phyloP scores from a whole-genome alignment of 352 stramenopile genomes.

The Phytophthora meadii region DNA sequence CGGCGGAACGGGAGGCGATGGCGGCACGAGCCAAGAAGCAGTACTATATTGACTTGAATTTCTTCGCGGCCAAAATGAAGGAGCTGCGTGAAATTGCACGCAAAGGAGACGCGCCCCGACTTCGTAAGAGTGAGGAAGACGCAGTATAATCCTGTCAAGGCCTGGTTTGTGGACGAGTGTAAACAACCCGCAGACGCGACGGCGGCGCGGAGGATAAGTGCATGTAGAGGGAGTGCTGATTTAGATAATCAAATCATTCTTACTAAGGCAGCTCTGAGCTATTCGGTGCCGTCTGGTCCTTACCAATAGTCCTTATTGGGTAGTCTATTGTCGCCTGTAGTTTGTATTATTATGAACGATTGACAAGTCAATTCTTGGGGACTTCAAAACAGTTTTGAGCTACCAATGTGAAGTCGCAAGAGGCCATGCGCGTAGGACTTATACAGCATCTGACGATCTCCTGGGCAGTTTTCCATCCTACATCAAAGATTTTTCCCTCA shows the following conservation, averaged over 20 bases:
- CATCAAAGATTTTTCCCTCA: neutral
- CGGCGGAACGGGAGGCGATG: conserved; percentile 49
- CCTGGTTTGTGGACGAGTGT: neutral
- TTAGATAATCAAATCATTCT: no score
- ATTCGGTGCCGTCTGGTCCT: no score
- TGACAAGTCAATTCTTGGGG: no score
- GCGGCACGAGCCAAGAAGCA: conserved; percentile 52
- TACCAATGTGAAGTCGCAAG: no score
- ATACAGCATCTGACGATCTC: no score
- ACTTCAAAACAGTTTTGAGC: no score
- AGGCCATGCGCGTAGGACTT: no score
- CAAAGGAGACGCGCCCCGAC: conserved; percentile 9
- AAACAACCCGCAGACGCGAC: conserved; percentile 23
- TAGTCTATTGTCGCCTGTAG: no score
- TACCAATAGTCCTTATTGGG: no score
- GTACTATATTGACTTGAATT: conserved; percentile 72
- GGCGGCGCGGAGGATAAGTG: conserved; percentile 23
- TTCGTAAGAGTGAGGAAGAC: conserved; percentile 21
- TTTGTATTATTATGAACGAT: no score
- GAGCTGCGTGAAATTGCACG: conserved; percentile 47
- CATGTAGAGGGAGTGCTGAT: neutral
- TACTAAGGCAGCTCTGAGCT: no score
- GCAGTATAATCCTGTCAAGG: conserved; percentile 4
- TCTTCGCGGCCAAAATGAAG: conserved; percentile 69
- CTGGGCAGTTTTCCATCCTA: neutral